A percentile compares a stretch with the other conserved stretches of the same genome.
Evolutionary conservation across 106 monocot genomes (phyloP).

Genomic region (Platanthera zijinensis): DNA sequence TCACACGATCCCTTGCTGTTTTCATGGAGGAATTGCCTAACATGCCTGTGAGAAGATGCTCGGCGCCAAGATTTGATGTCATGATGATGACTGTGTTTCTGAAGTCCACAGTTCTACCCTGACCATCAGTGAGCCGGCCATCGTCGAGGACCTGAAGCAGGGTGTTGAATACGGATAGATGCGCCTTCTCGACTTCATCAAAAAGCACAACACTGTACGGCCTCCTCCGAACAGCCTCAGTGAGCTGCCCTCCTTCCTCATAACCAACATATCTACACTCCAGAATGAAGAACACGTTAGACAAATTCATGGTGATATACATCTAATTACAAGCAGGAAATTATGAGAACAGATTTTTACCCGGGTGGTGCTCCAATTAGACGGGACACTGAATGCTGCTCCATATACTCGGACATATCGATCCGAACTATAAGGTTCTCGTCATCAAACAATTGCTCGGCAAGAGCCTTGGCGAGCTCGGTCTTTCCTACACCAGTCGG

Average conservation of each 20-base stretch:
- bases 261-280: slow-evolving; percentile 53
- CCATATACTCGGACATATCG: slow-evolving; percentile 98
- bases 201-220: slow-evolving; percentile 63
- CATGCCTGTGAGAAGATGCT: slow-evolving; percentile 55
- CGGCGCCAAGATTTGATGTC: slow-evolving; percentile 79
- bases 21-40: slow-evolving; percentile 45
- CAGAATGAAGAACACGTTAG: background rate
- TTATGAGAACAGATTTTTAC: slow-evolving; percentile 17
- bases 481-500: slow-evolving; percentile 94
- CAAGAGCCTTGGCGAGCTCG: slow-evolving; percentile 93
- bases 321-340: background rate
- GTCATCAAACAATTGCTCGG: slow-evolving; percentile 85
- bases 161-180: slow-evolving; percentile 55
- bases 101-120: slow-evolving; percentile 70
- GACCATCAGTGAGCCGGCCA: slow-evolving; percentile 66
- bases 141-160: slow-evolving; percentile 67
- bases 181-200: slow-evolving; percentile 83
- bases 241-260: slow-evolving; percentile 72
- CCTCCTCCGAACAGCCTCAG: slow-evolving; percentile 56
- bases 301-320: background rate
- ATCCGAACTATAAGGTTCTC: slow-evolving; percentile 73
- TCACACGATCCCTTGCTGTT: slow-evolving; percentile 35
- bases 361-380: slow-evolving; percentile 94
- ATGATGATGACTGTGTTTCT: slow-evolving; percentile 60
- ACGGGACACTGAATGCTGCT: slow-evolving; percentile 82